Evolutionary conservation across 2,329 filamentous ascomycete genomes (phyloP).

Genomic region (Colletotrichum falcatum): DNA sequence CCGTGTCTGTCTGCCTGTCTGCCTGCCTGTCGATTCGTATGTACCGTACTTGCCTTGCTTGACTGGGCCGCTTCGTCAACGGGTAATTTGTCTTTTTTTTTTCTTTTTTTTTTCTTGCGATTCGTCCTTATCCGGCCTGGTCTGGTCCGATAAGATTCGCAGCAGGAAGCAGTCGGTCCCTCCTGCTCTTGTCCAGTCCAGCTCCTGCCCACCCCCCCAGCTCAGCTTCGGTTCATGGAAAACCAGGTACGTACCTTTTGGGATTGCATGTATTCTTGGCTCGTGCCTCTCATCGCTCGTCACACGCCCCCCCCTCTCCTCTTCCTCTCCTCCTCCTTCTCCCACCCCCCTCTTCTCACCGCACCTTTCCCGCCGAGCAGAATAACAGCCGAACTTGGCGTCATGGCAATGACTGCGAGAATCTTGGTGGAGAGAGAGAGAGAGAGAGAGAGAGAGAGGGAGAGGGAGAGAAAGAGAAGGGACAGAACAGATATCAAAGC

Average conservation of each 20-base stretch:
- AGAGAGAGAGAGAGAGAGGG: neutral
- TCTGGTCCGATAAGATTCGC: neutral
- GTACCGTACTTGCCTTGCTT: no score
- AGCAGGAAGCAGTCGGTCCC: neutral
- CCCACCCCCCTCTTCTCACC: slow-evolving; percentile 29
- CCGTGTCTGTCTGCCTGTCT: no score
- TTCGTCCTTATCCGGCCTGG: neutral
- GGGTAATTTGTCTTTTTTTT: no score
- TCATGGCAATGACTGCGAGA: slow-evolving; percentile 4
- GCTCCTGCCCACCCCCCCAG: neutral
- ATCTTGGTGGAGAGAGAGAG: neutral
- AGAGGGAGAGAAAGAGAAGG: neutral
- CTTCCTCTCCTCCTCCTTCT: slow-evolving; percentile 2
- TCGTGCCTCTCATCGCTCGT: slow-evolving; percentile 20
- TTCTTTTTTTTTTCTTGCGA: no score
- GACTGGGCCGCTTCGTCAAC: no score
- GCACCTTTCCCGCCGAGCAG: slow-evolving; percentile 30
- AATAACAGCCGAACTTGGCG: slow-evolving; percentile 11
- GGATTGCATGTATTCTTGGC: neutral
- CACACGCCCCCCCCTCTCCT: slow-evolving; percentile 26
- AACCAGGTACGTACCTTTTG: slow-evolving; percentile 1
- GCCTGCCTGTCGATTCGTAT: no score
- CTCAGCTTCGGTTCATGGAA: neutral
- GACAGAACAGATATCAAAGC: no score
- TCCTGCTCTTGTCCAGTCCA: neutral